These are phyloP conservation scores for Tuber borchii DNA, from an alignment of 495 filamentous ascomycete genomes.

Conservation along the genomic window DNA sequence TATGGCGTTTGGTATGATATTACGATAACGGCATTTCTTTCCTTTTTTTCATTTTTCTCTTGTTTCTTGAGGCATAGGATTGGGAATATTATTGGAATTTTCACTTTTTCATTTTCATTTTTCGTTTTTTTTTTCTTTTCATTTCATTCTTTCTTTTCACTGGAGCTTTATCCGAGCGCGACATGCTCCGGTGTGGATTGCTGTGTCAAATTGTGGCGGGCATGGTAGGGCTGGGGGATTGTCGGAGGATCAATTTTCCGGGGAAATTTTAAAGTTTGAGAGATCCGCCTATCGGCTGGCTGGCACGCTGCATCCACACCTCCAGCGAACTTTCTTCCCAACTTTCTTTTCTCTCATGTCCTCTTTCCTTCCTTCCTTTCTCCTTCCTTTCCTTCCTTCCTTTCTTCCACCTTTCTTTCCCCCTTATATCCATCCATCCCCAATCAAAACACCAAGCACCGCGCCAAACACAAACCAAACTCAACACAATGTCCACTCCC, in stretches of 20 bases:
- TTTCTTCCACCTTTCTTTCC: background rate
- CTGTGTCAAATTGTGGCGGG: background rate
- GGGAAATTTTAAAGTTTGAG: background rate
- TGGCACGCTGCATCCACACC: background rate
- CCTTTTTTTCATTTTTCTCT: background rate
- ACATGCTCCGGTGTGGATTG: background rate
- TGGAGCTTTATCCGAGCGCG: background rate
- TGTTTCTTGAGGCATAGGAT: background rate
- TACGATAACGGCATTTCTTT: background rate
- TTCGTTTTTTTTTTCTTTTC: background rate
- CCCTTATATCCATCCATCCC: conserved; percentile 7
- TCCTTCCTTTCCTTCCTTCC: background rate
- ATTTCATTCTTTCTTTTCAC: no score
- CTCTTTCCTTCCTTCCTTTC: background rate
- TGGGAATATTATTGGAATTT: conserved; percentile 6
- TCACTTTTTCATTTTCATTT: conserved; percentile 1
- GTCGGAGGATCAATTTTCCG: background rate
- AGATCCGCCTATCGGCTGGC: no score
- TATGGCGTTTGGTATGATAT: conserved; percentile 1
- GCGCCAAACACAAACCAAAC: background rate
- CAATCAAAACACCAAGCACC: conserved; percentile 12
- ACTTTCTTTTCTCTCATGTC: background rate
- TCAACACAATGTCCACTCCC: background rate
- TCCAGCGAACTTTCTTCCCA: background rate
- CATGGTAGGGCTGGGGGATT: background rate